Evolutionary conservation across 2,329 filamentous ascomycete species (phyloP).

Genomic region (Exophiala bonariae): DNA sequence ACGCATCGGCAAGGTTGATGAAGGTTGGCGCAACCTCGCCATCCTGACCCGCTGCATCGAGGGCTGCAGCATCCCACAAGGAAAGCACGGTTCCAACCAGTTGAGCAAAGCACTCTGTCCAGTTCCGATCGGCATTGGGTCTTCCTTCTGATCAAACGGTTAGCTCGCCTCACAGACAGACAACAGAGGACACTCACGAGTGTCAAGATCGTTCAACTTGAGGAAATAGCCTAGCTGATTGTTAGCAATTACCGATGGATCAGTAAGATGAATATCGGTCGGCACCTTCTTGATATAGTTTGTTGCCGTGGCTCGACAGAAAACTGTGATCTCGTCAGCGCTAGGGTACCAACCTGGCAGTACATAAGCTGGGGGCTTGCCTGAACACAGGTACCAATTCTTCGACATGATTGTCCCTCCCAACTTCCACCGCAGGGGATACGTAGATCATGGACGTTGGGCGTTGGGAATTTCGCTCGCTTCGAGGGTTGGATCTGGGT

Average conservation of each 20-base stretch:
- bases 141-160: constrained; percentile 66
- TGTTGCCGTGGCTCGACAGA: constrained; percentile 92
- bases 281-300: constrained; percentile 83
- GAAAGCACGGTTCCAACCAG: constrained; percentile 93
- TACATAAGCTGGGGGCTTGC: constrained; percentile 2
- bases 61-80: constrained; percentile 89
- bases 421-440: constrained; percentile 81
- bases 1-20: constrained; percentile 95
- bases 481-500: constrained; percentile 14
- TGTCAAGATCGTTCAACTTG: constrained; percentile 93
- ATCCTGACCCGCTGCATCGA: constrained; percentile 82
- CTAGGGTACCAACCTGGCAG: constrained; percentile 1
- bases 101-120: constrained; percentile 97
- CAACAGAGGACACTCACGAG: constrained; percentile 61
- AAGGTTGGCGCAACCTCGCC: constrained; percentile 87
- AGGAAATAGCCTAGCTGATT: constrained; percentile 70
- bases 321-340: constrained; percentile 44
- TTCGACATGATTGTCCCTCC: constrained; percentile 74
- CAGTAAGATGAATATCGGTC: neutral
- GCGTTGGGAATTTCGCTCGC: constrained; percentile 18
- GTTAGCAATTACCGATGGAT: constrained; percentile 8
- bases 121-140: constrained; percentile 80
- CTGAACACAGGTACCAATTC: constrained; percentile 94
- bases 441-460: constrained; percentile 25
- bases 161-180: neutral